Percentiles rank a stretch among this genome's conserved stretches.
These are phyloP conservation scores for Polychytrium aggregatum DNA, from an alignment of 192 early-diverging fungal species.

Conservation along the genomic window DNA sequence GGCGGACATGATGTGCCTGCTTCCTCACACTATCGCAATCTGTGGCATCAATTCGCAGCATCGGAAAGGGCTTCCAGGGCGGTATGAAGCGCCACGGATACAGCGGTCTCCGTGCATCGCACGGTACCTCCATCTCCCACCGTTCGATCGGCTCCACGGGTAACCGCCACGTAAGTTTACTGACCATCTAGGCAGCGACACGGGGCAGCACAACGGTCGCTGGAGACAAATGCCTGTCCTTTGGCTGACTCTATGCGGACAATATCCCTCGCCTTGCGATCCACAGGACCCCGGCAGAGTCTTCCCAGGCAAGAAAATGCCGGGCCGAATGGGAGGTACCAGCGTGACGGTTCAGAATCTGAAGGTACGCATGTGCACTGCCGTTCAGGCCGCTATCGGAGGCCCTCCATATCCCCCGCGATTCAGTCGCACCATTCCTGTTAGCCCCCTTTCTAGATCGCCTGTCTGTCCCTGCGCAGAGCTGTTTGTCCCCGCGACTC, in stretches of 20 bases:
- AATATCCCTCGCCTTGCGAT: background rate
- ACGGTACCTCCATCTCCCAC: conserved; percentile 87
- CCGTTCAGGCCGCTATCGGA: background rate
- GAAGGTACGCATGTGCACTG: conserved; percentile 47
- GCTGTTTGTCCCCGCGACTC: too few relatives aligned
- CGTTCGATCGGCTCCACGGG: conserved; percentile 83
- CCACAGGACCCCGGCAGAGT: conserved; percentile 68
- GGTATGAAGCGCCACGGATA: conserved; percentile 97
- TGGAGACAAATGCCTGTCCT: too few relatives aligned
- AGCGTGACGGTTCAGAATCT: conserved; percentile 68
- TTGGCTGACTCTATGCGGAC: too few relatives aligned
- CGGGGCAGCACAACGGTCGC: too few relatives aligned
- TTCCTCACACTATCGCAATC: conserved; percentile 6
- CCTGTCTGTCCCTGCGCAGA: too few relatives aligned
- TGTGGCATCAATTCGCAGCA: conserved; percentile 19
- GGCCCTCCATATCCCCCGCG: too few relatives aligned
- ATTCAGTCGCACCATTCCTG: too few relatives aligned
- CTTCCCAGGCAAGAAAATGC: conserved; percentile 97
- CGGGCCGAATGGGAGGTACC: conserved; percentile 87
- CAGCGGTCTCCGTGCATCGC: conserved; percentile 80
- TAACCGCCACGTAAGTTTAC: conserved; percentile 53
- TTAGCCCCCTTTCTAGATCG: too few relatives aligned
- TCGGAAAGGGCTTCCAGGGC: conserved; percentile 92
- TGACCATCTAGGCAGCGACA: too few relatives aligned
- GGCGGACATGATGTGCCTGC: conserved; percentile 3